Evolutionary conservation across 139 green algal species (phyloP).

Genomic region (Chlorella sp.): DNA sequence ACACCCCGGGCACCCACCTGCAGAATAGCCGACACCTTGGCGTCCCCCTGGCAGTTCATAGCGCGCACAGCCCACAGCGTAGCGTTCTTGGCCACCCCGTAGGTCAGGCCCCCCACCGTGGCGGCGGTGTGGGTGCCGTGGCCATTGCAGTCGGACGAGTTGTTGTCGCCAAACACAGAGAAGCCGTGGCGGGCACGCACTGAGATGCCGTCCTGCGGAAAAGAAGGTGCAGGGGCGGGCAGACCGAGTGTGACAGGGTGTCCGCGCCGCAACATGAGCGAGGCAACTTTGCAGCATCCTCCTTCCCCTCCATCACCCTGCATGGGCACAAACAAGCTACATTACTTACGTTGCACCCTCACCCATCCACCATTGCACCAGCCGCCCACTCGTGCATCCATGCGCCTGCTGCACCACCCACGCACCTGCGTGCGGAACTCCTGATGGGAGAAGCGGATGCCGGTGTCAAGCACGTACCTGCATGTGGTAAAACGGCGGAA

Average conservation of each 20-base stretch:
- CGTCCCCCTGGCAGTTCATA: slow-evolving; percentile 44
- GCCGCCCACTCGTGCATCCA: too few relatives aligned
- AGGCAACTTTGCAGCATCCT: background rate
- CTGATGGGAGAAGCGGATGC: slow-evolving; percentile 56
- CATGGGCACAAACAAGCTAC: background rate
- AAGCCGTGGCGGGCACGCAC: slow-evolving; percentile 25
- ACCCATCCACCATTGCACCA: too few relatives aligned
- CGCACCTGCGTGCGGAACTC: slow-evolving; percentile 47
- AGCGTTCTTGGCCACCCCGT: slow-evolving; percentile 75
- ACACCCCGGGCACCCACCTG: slow-evolving; percentile 48
- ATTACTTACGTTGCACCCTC: background rate
- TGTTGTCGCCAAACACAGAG: slow-evolving; percentile 34
- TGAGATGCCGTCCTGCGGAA: background rate
- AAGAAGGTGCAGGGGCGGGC: too few relatives aligned
- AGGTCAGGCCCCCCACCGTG: slow-evolving; percentile 58
- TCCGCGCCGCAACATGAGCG: background rate
- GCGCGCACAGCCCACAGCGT: slow-evolving; percentile 52
- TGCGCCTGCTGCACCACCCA: too few relatives aligned
- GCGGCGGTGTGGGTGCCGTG: slow-evolving; percentile 76
- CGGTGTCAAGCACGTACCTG: slow-evolving; percentile 66
- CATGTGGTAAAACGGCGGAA: too few relatives aligned
- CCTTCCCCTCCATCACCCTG: background rate
- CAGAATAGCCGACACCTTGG: slow-evolving; percentile 24
- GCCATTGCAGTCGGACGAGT: slow-evolving; percentile 59
- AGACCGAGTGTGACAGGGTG: background rate